Evolutionary conservation across 306 rosid genomes (phyloP).

Genomic region (Ormosia semicastrata): DNA sequence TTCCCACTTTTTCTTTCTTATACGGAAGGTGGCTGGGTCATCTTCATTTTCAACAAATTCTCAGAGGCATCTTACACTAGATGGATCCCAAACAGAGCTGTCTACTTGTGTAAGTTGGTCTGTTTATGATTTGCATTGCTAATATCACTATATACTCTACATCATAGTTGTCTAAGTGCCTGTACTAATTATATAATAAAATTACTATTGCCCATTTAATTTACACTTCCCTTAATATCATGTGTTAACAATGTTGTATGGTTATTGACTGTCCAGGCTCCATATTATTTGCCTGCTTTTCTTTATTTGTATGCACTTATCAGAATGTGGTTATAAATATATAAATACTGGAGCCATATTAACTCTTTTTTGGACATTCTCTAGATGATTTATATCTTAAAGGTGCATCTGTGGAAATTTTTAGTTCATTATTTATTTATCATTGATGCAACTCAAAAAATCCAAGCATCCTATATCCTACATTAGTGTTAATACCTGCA

Average conservation of each 20-base stretch:
- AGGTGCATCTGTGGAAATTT: background rate
- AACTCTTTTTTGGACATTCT: background rate
- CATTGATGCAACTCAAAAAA: background rate
- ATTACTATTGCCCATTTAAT: background rate
- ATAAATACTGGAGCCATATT: background rate
- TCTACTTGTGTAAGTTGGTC: slow-evolving; percentile 49
- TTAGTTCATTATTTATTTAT: background rate
- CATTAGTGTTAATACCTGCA: background rate
- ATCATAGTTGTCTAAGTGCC: background rate
- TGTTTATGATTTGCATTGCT: slow-evolving; percentile 10
- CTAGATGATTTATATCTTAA: background rate
- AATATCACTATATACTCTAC: background rate
- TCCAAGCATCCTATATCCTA: background rate
- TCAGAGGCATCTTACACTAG: slow-evolving; percentile 19
- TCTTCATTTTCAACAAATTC: slow-evolving; percentile 22
- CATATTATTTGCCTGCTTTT: background rate
- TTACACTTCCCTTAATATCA: background rate
- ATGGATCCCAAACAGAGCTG: slow-evolving; percentile 21
- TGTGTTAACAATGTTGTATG: background rate
- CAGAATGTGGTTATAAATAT: background rate
- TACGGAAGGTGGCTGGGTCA: slow-evolving; percentile 31
- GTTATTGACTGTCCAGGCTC: background rate
- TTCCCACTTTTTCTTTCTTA: background rate
- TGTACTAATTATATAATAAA: background rate
- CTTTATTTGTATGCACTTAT: background rate